Evolutionary conservation across 495 filamentous ascomycete genomes (phyloP), one percentile per base, ranked within the genome.

Genomic region (Lasiosphaeria ovina): DNA sequence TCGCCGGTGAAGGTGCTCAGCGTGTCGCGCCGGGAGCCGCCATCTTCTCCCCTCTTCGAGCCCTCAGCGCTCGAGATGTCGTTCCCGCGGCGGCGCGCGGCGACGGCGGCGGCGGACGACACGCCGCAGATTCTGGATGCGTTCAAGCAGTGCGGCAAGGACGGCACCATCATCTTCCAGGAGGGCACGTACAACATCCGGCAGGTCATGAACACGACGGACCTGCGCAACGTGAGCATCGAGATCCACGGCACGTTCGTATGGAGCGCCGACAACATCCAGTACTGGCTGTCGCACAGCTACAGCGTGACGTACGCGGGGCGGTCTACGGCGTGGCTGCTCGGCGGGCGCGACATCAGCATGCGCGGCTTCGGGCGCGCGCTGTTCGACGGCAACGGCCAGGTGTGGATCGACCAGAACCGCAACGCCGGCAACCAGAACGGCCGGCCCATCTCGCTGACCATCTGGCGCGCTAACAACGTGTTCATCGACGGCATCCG

Each of bases 401-500:
- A 78, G 63, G 61, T 68, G 6, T 78, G 76, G 76, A 77, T 77
- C 54, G 75, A 78, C 51, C 42, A 76, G 53, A 77, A 77, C 42
- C 61, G 57, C 1, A 62, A 69, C 14, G 48, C 45, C 5, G 66
- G 66, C 45, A 79, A 79, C 42, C 64, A 68, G 58, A 64, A 67
- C 32, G 76, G 76, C 17, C 60, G 76, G 45, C 76, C 76, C 14
- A 78, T 78, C 54, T 67, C 60, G 12, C 58, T 77, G 48, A 78
- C 74, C 2, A 62, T 76, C n/a, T 76, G 75, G 73, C 54, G 65
- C 11, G 75, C 61, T n/a, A 76, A 68, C 32, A 76, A 78, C 44
- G 66, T 78, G 31, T 57, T 71, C 0, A 65, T 78, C 40, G 76
- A 78, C 51, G 76, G 76, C 1, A 77, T 78, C 55, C 73, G 68